Evolutionary conservation across 2,329 filamentous ascomycete genomes (phyloP), one percentile per base, ranked within the genome.

Genomic region (Aphanoascus verrucosus): DNA sequence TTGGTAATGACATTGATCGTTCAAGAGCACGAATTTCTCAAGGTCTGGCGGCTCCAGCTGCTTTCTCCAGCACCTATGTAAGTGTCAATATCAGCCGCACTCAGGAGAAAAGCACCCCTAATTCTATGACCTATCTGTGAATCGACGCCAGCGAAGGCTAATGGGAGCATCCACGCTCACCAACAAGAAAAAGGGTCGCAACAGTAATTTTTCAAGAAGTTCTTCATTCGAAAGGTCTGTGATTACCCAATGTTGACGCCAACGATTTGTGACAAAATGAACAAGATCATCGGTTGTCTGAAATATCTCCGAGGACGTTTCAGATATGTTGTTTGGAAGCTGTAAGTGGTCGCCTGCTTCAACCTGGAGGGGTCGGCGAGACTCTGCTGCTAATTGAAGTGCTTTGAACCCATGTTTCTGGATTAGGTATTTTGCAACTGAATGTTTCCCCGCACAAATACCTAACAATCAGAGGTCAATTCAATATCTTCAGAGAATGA

Each of bases 161-260:
- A 96, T 77, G 1, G 93, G 93, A 3, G 90, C 91, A 69, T 97
- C 91, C 46, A 97, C 83, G 67, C 88, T 91, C 64, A 98, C 76
- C 34, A 97, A 80, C 48, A 98, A 78, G 75, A 97, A 97, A 74
- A 95, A 96, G 0, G 93, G 93, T 6, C 93, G 81, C 17, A 84
- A 78, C 56, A 83, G 73, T 49, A 96, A 81, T 20, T 82, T 77
- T 61, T 96, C 87, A 3, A 95, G 78, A 6, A 84, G 79, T 2
- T 69, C 67, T 60, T 89, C 85, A 60, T 83, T 81, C 72, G 83
- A 81, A 58, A 96, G 83, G 64, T 93, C 85, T 2, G 86, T 93
- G 1, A 84, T 93, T 14, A 97, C 88, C 79, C 86, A 98, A 53
- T 83, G 81, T 54, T 84, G 79, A 59, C 79, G 81, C 93, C 93